Base-by-base conservation (phyloP, 2,329 filamentous ascomycete genomes). In the Lizonia empirigonia region DNA sequence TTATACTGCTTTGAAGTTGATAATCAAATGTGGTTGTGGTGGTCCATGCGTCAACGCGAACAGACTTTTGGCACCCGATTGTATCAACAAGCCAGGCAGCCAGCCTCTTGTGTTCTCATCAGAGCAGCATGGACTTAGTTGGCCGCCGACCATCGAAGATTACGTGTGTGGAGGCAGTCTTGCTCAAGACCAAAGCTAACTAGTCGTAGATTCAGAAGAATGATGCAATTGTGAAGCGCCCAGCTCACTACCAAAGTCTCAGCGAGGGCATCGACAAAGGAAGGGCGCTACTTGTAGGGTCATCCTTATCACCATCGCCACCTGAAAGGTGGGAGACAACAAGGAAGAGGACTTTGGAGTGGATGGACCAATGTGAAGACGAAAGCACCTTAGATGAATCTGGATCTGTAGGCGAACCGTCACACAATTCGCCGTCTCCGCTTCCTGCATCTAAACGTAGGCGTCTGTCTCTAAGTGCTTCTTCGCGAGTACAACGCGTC, bases 101-200 rank as follows among this genome's bases (percentile, higher is more conserved):
- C 36, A 39, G 15, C 24, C 36, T 39, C 36, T 39, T 13, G 23
- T 39, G n/a, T 39, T 39, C 36, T 39, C 36, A 13, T 39, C 36
- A 27, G 23, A 39, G 7, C 36, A 39, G 16, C 36, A 39, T 10
- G 23, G 23, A 13, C n/a, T 39, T 3, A 29, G n/a, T 9, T 39
- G 23, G 36, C 36, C 36, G 4, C 8, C 23, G 4, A 23, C 36
- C 19, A 27, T 39, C 5, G 23, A 39, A 5, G 36, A 39, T 18
- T 39, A 39, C 15, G 36, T 39, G 29, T 39, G 36, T 9, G 23
- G 27, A 4, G n/a, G 6, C 18, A 27, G 13, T 4, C 7, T 6
- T 13, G 4, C 10, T 26, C 19, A 19, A 8, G 3, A 10, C 3
- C 3, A 27, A 9, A 5, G 16, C 36, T 39, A 19, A 39, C 1